phyloP scores from a whole-genome alignment of 1,139 yeast species.

The Debaryomyces coudertii region DNA sequence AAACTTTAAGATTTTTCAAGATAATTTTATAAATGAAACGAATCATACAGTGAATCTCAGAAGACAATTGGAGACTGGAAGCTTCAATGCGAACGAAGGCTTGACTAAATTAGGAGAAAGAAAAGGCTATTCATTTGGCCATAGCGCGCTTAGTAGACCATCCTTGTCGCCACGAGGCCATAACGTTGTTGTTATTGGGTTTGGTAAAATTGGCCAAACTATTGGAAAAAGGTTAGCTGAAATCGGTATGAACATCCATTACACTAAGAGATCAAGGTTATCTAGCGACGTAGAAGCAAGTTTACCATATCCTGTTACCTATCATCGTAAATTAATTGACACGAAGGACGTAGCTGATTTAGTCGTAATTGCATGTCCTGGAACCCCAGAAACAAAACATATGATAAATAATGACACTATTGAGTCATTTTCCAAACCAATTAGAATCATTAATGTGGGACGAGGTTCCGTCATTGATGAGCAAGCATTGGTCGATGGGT shows the following conservation, averaged over 20 bases:
- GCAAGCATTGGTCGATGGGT: conserved; percentile 66
- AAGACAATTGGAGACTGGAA: conserved; percentile 35
- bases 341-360: conserved; percentile 52
- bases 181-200: conserved; percentile 70
- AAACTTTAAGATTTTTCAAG: conserved; percentile 55
- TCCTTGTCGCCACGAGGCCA: conserved; percentile 59
- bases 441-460: conserved; percentile 76
- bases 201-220: conserved; percentile 74
- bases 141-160: conserved; percentile 37
- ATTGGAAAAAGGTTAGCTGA: conserved; percentile 59
- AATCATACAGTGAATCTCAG: conserved; percentile 51
- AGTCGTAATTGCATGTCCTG: conserved; percentile 71
- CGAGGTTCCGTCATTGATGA: conserved; percentile 77
- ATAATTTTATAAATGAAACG: conserved; percentile 29
- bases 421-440: conserved; percentile 49
- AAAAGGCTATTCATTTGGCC: conserved; percentile 52
- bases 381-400: conserved; percentile 58
- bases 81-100: conserved; percentile 41
- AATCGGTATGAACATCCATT: conserved; percentile 70
- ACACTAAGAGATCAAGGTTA: conserved; percentile 59
- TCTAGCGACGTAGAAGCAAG: conserved; percentile 34
- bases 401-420: conserved; percentile 56
- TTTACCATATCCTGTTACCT: conserved; percentile 51
- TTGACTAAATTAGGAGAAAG: conserved; percentile 26
- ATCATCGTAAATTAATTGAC: conserved; percentile 41